These are phyloP conservation scores for Rostrohypoxylon terebratum DNA, from an alignment of 495 filamentous ascomycete species.

Conservation along the genomic window DNA sequence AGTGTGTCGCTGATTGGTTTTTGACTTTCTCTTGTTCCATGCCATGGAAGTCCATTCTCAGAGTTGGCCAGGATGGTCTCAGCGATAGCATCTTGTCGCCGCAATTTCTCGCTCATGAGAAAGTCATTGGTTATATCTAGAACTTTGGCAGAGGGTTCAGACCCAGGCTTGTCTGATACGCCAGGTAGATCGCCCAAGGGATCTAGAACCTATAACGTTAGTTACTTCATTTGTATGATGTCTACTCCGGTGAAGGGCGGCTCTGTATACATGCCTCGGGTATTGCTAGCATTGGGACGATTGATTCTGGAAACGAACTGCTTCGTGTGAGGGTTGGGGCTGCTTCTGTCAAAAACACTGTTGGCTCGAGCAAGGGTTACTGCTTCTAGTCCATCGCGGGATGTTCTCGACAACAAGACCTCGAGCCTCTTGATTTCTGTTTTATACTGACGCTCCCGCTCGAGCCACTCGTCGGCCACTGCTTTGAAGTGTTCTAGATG, in stretches of 20 bases:
- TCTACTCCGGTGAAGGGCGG: background rate
- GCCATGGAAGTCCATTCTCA: conserved; percentile 9
- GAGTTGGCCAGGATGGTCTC: background rate
- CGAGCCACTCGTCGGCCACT: conserved; percentile 57
- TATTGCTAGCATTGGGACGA: conserved; percentile 35
- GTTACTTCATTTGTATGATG: background rate
- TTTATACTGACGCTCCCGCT: conserved; percentile 56
- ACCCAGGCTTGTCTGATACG: background rate
- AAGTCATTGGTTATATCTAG: conserved; percentile 44
- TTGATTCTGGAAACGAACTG: conserved; percentile 52
- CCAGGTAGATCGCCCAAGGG: background rate
- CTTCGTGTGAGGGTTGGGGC: conserved; percentile 39
- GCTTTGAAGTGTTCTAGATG: conserved; percentile 55
- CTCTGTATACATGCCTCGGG: conserved; percentile 17
- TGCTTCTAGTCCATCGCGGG: conserved; percentile 59
- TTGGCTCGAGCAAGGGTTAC: conserved; percentile 59
- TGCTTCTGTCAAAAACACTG: conserved; percentile 55
- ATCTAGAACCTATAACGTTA: conserved; percentile 19
- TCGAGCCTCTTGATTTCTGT: conserved; percentile 63
- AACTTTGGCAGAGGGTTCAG: conserved; percentile 23
- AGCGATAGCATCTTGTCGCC: conserved; percentile 22
- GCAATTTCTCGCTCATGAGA: conserved; percentile 43
- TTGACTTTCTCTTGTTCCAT: background rate
- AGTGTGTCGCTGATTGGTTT: background rate
- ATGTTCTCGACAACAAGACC: conserved; percentile 58